These are phyloP conservation scores for Rhododendron molle DNA, from an alignment of 148 eudicot genomes.

Conservation along the genomic window DNA sequence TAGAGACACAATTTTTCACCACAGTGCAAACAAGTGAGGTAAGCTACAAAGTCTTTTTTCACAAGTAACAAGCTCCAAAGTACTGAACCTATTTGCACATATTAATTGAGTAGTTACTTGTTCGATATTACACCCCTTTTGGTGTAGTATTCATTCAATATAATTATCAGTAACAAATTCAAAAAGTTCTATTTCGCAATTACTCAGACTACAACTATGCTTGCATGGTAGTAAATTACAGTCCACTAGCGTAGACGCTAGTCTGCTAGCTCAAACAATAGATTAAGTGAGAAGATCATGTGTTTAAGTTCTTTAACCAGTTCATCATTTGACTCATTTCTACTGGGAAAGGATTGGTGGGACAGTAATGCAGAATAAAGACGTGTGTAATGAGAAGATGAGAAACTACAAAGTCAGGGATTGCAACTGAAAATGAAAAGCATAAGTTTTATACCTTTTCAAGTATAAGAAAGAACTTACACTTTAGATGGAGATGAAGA, in stretches of 20 bases:
- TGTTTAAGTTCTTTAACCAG: background rate
- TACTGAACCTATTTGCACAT: background rate
- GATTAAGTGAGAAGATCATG: background rate
- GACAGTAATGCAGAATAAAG: background rate
- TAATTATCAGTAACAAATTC: background rate
- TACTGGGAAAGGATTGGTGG: background rate
- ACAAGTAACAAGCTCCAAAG: constrained; percentile 1
- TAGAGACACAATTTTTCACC: background rate
- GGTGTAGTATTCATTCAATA: background rate
- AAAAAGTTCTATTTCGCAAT: background rate
- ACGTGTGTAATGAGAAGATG: background rate
- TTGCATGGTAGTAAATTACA: background rate
- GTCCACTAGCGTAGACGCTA: background rate
- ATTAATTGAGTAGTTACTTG: background rate
- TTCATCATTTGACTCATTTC: background rate
- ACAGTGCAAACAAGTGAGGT: background rate
- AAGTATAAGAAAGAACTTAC: constrained; percentile 38
- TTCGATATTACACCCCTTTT: background rate
- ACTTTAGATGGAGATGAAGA: constrained; percentile 66
- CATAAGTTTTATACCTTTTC: background rate
- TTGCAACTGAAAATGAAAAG: background rate
- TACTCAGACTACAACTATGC: background rate
- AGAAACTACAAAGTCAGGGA: background rate
- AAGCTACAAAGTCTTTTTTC: background rate
- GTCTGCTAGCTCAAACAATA: background rate